Evolutionary conservation across 2,329 filamentous ascomycete genomes (phyloP).

Genomic region (Colletotrichum sidae): DNA sequence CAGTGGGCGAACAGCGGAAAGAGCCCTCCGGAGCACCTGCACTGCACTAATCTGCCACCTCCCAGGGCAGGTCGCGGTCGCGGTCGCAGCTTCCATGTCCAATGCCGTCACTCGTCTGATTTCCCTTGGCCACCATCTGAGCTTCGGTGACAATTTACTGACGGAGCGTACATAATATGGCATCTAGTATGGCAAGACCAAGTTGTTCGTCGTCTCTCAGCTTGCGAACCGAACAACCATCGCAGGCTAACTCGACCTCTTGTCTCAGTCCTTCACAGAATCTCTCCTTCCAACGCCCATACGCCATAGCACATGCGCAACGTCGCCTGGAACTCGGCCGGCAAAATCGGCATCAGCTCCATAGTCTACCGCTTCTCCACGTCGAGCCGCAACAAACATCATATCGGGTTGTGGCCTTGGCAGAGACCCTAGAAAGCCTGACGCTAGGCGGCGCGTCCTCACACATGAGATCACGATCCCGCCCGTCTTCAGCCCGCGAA

Average conservation of each 20-base stretch:
- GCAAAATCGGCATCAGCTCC: constrained; percentile 30
- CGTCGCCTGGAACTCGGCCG: not conserved
- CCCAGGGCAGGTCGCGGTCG: constrained; percentile 5
- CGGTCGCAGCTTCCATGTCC: not conserved
- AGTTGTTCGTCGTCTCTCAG: not conserved
- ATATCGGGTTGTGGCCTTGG: constrained; percentile 24
- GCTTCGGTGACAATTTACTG: not conserved
- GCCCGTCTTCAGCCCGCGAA: constrained; percentile 24
- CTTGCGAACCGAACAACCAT: constrained; percentile 9
- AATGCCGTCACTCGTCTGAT: constrained; percentile 27
- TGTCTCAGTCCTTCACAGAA: not conserved
- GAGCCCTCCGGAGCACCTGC: constrained; percentile 32
- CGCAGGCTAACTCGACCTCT: not conserved
- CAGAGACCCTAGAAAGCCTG: constrained; percentile 16
- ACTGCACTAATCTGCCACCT: not conserved
- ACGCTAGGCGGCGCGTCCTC: constrained; percentile 2
- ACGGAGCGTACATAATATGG: not conserved
- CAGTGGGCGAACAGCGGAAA: constrained; percentile 15
- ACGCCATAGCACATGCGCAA: not conserved
- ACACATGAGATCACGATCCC: constrained; percentile 14
- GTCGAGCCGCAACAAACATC: constrained; percentile 9
- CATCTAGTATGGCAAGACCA: not conserved
- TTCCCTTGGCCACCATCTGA: constrained; percentile 14
- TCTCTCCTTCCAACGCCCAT: not conserved
- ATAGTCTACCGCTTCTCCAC: constrained; percentile 11